Conservation (phyloP, 2,329 filamentous ascomycete genomes). For the Setomelanomma holmii region DNA sequence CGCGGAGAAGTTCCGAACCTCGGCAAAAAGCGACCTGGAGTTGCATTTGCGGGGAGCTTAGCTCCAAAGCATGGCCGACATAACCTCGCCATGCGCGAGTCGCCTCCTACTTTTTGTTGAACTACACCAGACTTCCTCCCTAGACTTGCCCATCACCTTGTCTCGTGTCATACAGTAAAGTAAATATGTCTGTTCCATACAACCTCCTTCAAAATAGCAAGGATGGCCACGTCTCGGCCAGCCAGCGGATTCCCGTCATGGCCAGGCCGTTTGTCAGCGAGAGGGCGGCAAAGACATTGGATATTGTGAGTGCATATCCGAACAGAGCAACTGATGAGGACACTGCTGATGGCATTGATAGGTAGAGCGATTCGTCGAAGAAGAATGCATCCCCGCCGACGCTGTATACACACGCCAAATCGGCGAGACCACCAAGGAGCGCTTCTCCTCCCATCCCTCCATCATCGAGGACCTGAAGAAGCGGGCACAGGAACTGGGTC, state of each 20-base stretch:
- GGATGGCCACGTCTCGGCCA: constrained; percentile 54
- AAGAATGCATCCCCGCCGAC: constrained; percentile 82
- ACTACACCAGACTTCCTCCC: constrained; percentile 24
- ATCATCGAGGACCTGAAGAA: constrained; percentile 89
- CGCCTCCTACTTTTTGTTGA: constrained; percentile 17
- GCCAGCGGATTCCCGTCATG: constrained; percentile 64
- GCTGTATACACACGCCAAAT: constrained; percentile 80
- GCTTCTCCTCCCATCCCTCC: constrained; percentile 79
- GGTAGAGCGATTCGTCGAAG: constrained; percentile 96
- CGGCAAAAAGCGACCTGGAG: constrained; percentile 24
- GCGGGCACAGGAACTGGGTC: constrained; percentile 79
- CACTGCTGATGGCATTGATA: constrained; percentile 32
- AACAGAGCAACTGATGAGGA: background rate
- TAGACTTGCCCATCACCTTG: background rate
- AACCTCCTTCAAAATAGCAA: constrained; percentile 45
- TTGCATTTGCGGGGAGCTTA: constrained; percentile 19
- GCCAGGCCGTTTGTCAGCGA: constrained; percentile 76
- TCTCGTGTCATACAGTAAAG: background rate
- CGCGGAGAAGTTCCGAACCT: constrained; percentile 26
- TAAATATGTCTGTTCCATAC: constrained; percentile 42
- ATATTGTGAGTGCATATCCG: constrained; percentile 62
- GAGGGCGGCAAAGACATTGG: constrained; percentile 80
- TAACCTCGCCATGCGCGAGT: constrained; percentile 31
- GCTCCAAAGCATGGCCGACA: constrained; percentile 19
- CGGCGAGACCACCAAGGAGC: constrained; percentile 70